Percentiles rank a stretch among this genome's conserved stretches.
Evolutionary conservation across 345 rosid species (phyloP).

Genomic region (Citrus inodora): DNA sequence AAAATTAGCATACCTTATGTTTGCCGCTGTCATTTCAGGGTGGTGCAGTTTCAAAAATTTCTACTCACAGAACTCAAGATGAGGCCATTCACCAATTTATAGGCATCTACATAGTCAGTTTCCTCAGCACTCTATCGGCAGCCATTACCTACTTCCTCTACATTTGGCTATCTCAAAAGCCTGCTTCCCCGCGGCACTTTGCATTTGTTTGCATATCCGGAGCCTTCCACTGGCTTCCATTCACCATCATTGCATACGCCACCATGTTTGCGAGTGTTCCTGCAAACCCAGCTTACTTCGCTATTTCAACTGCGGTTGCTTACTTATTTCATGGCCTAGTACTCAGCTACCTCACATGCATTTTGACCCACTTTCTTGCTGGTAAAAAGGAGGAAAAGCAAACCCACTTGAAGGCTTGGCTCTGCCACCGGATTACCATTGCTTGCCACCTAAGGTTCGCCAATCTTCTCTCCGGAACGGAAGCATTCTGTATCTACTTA

Average conservation of each 20-base stretch:
- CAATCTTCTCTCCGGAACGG: conserved; percentile 62
- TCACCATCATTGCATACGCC: conserved; percentile 40
- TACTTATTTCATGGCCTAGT: conserved; percentile 51
- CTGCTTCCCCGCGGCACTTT: conserved; percentile 39
- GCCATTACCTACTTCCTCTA: conserved; percentile 41
- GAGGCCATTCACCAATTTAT: conserved; percentile 36
- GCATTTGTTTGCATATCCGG: conserved; percentile 50
- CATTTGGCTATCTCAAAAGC: conserved; percentile 29
- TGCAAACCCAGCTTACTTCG: conserved; percentile 32
- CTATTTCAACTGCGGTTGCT: conserved; percentile 30
- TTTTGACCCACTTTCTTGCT: conserved; percentile 31
- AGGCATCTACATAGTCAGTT: conserved; percentile 52
- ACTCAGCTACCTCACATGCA: conserved; percentile 47
- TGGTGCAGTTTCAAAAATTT: conserved; percentile 2
- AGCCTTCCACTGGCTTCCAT: conserved; percentile 64
- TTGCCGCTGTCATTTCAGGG: conserved; percentile 28
- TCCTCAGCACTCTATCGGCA: conserved; percentile 55
- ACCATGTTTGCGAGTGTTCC: conserved; percentile 31
- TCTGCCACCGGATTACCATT: conserved; percentile 42
- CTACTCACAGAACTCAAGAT: conserved; percentile 1
- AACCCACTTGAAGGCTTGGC: conserved; percentile 35
- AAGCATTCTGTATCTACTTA: conserved; percentile 54
- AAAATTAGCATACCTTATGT: neutral
- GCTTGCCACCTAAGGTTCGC: conserved; percentile 66
- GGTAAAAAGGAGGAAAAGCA: conserved; percentile 26